phyloP scores from a whole-genome alignment of 176 grass and related monocot species.

The Saccharum officinarum region DNA sequence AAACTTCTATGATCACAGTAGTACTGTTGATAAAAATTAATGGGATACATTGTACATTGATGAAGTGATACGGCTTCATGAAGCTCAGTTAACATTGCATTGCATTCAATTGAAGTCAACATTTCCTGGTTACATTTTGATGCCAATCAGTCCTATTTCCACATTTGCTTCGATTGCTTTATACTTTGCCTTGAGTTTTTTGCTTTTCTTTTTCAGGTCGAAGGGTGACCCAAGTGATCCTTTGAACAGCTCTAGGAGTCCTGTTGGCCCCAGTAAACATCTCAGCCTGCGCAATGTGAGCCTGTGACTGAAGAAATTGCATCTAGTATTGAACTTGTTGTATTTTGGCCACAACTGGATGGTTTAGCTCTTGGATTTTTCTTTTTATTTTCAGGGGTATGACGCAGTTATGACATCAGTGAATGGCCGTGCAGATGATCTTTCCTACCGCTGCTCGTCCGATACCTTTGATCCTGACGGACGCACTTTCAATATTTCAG shows the following conservation, averaged over 20 bases:
- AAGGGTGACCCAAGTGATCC: slow-evolving; percentile 61
- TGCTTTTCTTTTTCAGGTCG: slow-evolving; percentile 41
- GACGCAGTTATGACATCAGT: slow-evolving; percentile 52
- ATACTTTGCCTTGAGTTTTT: background rate
- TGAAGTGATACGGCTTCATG: background rate
- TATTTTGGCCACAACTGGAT: slow-evolving; percentile 12
- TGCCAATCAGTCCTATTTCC: slow-evolving; percentile 1
- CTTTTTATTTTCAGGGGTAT: slow-evolving; percentile 58
- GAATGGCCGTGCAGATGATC: slow-evolving; percentile 58
- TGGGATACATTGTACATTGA: background rate
- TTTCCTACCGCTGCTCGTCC: slow-evolving; percentile 51
- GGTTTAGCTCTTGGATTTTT: slow-evolving; percentile 10
- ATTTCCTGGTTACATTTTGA: slow-evolving; percentile 23
- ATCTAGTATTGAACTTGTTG: background rate
- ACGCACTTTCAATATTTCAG: slow-evolving; percentile 53
- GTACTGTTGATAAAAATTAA: background rate
- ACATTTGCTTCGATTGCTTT: background rate
- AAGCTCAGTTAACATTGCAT: background rate
- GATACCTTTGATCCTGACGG: slow-evolving; percentile 52
- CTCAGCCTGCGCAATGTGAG: slow-evolving; percentile 60
- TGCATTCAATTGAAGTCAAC: background rate
- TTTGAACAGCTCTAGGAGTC: slow-evolving; percentile 51
- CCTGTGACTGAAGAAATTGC: background rate
- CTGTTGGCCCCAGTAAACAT: slow-evolving; percentile 37
- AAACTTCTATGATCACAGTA: background rate